Base-by-base conservation (phyloP, 495 filamentous ascomycete species). In the Penicillium daleae region DNA sequence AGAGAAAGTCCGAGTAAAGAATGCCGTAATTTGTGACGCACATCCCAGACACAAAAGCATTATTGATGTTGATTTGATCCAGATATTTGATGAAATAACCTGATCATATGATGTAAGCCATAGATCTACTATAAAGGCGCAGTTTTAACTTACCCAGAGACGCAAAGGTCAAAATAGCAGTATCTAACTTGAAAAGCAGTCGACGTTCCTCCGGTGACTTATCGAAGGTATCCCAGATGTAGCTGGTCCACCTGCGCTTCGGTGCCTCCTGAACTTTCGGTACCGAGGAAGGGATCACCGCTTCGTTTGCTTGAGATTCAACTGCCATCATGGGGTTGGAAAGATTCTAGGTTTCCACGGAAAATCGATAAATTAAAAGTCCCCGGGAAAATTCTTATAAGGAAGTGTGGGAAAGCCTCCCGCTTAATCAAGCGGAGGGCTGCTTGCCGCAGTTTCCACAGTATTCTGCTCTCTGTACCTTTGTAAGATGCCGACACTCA, bases 201-300 rank as follows among this genome's bases (percentile, higher is more conserved):
- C 80, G 75, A 13, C 85, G 79, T 65, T 89, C 86, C 53, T 85
- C 82, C 0, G 83, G 81, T 1, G 85, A 80, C 65, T 87, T 87
- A 61, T 87, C 85, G 32, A 87, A 78, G 4, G 81, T 86, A 63
- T 88, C 84, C 86, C 86, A 88, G 51, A 88, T 62, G 54, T 78
- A 82, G 62, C 74, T 78, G 24, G 77, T 69, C 78, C 78, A 81
- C 70, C 59, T 76, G 10, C 65, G 62, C 61, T 76, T 77, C 0
- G 65, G 60, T 4, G 63, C 31, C 50, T 70, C 68, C 46, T 74
- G 66, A 39, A 73, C 57, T 9, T 70, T 37, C 2, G 51, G 44
- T n/a, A 49, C 58, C 4, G 68, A 42, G 19, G 60, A 9, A 6
- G 64, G 58, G 8, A 60, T 32, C 7, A 55, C 60, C 3, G 67